Evolutionary conservation across 2,329 filamentous ascomycete genomes (phyloP).

Genomic region (Aureobasidium zeae): DNA sequence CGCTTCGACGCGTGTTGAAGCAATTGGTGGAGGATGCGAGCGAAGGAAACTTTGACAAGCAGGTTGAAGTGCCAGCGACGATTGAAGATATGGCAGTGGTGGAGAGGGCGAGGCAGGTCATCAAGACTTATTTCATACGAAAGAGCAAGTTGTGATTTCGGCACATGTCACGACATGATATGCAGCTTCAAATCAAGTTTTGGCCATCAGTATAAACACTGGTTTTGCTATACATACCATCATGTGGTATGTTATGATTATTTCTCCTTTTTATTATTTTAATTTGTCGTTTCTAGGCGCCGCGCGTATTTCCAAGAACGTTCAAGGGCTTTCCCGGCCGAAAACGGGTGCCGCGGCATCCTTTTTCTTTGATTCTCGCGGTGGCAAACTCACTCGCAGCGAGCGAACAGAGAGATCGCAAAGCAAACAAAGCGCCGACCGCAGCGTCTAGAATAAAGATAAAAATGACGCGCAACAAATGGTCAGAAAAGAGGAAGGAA

Average conservation of each 20-base stretch:
- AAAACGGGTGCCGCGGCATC: too few species aligned
- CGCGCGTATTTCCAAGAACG: conserved; percentile 11
- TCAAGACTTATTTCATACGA: conserved; percentile 63
- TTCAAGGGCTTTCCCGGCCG: too few species aligned
- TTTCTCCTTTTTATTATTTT: background rate
- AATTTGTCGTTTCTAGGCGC: conserved; percentile 4
- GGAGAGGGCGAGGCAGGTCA: conserved; percentile 59
- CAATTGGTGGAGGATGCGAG: conserved; percentile 78
- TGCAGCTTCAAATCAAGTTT: background rate
- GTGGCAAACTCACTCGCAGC: too few species aligned
- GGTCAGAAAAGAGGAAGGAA: too few species aligned
- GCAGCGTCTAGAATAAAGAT: too few species aligned
- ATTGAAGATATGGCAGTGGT: conserved; percentile 74
- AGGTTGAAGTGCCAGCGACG: conserved; percentile 68
- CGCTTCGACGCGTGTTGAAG: conserved; percentile 67
- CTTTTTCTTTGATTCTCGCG: too few species aligned
- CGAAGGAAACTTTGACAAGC: conserved; percentile 60
- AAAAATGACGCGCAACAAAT: too few species aligned
- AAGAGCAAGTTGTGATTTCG: conserved; percentile 27
- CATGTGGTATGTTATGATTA: too few species aligned
- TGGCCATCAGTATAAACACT: background rate
- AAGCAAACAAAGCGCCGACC: too few species aligned
- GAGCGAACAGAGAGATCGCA: too few species aligned
- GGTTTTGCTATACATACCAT: background rate
- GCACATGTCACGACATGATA: background rate